Evolutionary conservation across 2,329 filamentous ascomycete genomes (phyloP), one percentile per base, ranked within the genome.

Genomic region (Exophiala lecanii-corni): DNA sequence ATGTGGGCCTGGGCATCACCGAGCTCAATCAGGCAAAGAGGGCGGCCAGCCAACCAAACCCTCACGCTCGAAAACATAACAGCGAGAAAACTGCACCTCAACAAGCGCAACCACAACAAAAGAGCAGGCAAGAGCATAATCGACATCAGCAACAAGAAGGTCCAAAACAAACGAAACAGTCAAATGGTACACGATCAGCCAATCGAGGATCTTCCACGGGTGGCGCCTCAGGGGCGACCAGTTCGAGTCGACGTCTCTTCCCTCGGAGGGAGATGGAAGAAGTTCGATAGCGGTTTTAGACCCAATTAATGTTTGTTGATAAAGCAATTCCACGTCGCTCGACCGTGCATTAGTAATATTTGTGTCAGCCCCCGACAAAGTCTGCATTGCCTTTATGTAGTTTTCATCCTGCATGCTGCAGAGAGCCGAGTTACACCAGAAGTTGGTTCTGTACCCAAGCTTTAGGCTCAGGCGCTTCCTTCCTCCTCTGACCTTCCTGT

Each of bases 21-120:
- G 89, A 96, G 56, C 71, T 95, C 54, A 74, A 82, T 55, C 68
- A 84, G 43, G 89, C 87, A 3, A 82, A 75, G 61, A 82, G 88
- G 59, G 82, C 81, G 9, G 64, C 62, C 26, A 60, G 62, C 53
- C 35, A 26, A 12, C 50, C 36, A 4, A 45, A 40, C 6, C 12
- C 23, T 12, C 6, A 26, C n/a, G n/a, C n/a, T n/a, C n/a, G n/a
- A n/a, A n/a, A n/a, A n/a, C n/a, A n/a, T n/a, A n/a, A n/a, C n/a
- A n/a, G n/a, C n/a, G n/a, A n/a, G n/a, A n/a, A n/a, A n/a, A n/a
- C n/a, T n/a, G n/a, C n/a, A n/a, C n/a, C n/a, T n/a, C n/a, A n/a
- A n/a, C n/a, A n/a, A n/a, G n/a, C n/a, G n/a, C n/a, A n/a, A n/a
- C n/a, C n/a, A n/a, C n/a, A n/a, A n/a, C n/a, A n/a, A n/a, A n/a